Percentiles rank a stretch among this genome's conserved stretches.
phyloP scores from a whole-genome alignment of 2,329 filamentous ascomycete species.

The Colletotrichum sp. region DNA sequence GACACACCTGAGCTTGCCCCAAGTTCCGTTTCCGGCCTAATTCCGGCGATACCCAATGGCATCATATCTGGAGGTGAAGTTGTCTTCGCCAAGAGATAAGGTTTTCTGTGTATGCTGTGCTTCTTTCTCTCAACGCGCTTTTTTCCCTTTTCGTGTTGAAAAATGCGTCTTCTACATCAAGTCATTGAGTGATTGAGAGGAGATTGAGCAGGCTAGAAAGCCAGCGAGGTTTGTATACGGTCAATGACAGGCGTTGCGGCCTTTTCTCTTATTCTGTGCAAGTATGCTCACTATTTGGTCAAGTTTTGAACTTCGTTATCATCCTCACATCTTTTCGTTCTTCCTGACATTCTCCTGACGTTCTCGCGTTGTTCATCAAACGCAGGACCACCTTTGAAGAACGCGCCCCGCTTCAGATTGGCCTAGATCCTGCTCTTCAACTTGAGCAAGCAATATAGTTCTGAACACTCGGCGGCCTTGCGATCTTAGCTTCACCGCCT shows the following conservation, averaged over 20 bases:
- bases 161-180: background rate
- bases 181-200: background rate
- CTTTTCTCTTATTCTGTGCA: background rate
- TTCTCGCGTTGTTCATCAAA: background rate
- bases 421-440: background rate
- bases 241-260: background rate
- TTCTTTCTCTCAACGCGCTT: background rate
- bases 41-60: background rate
- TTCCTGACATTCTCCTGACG: background rate
- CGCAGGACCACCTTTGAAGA: background rate
- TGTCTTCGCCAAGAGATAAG: background rate
- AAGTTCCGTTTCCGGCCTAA: background rate
- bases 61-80: background rate
- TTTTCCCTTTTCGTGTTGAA: background rate
- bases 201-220: background rate
- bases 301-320: background rate
- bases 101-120: background rate
- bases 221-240: background rate
- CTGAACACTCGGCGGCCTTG: background rate
- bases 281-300: background rate
- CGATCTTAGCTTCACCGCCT: background rate
- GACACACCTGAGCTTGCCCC: background rate
- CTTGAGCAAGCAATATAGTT: background rate
- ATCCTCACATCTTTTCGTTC: background rate
- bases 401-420: background rate